These are phyloP conservation scores for Aspergillus tanneri DNA, from an alignment of 2,329 filamentous ascomycete species.

Conservation along the genomic window DNA sequence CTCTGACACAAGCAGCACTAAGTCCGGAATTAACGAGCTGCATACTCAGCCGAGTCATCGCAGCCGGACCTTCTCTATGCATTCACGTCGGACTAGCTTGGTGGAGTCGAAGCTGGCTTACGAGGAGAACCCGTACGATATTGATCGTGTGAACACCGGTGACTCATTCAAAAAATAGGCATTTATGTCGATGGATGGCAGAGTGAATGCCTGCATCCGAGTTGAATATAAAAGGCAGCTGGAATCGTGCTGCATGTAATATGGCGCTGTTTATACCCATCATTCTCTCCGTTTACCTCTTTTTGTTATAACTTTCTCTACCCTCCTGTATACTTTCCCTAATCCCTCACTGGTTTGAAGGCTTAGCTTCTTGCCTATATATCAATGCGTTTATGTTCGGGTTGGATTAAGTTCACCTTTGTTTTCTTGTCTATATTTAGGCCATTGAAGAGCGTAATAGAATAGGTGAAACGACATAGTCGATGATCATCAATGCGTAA, in stretches of 20 bases:
- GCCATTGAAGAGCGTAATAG: too few relatives aligned
- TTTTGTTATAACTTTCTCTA: too few relatives aligned
- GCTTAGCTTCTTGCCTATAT: not conserved
- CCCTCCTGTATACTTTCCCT: not conserved
- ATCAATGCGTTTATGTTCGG: too few relatives aligned
- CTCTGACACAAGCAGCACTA: not conserved
- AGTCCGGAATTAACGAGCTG: not conserved
- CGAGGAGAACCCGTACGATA: constrained; percentile 15
- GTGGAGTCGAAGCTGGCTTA: not conserved
- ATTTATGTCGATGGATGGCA: not conserved
- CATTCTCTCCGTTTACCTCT: not conserved
- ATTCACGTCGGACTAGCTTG: not conserved
- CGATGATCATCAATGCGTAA: too few relatives aligned
- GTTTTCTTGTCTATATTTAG: too few relatives aligned
- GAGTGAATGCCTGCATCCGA: not conserved
- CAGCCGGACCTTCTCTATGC: not conserved
- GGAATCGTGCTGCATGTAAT: too few relatives aligned
- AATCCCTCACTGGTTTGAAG: not conserved
- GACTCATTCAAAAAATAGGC: constrained; percentile 6
- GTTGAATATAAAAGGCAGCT: too few relatives aligned
- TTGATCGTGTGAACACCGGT: constrained; percentile 10
- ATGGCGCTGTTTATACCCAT: too few relatives aligned
- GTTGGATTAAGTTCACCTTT: too few relatives aligned
- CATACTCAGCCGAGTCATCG: not conserved
- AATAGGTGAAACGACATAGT: too few relatives aligned